These are phyloP conservation scores for Eragrostis curvula DNA, from an alignment of 176 grass and related monocot species.

Conservation along the genomic window DNA sequence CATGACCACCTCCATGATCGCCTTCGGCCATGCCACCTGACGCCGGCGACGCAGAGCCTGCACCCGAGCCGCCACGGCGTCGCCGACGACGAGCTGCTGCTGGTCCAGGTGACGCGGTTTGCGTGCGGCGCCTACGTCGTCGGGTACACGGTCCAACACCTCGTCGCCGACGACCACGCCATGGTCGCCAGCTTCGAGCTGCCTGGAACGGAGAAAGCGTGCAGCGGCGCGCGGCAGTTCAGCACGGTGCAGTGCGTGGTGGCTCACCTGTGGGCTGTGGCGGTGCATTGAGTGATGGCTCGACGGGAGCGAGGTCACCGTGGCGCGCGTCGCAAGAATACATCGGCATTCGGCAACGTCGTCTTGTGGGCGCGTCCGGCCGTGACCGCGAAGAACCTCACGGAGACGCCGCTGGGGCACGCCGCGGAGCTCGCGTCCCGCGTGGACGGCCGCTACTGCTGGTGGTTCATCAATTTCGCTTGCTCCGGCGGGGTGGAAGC, in stretches of 20 bases:
- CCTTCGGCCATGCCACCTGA: too few species aligned
- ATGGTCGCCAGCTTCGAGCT: background rate
- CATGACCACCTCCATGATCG: too few species aligned
- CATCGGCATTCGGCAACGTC: conserved; percentile 6
- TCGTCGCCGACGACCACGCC: background rate
- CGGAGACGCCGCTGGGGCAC: background rate
- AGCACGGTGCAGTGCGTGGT: too few species aligned
- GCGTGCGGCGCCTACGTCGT: background rate
- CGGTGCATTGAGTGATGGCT: background rate
- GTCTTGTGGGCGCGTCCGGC: conserved; percentile 12
- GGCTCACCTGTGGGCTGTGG: too few species aligned
- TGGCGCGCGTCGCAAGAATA: background rate
- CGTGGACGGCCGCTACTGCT: conserved; percentile 25
- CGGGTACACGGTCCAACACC: background rate
- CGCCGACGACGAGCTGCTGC: too few species aligned
- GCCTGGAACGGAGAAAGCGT: too few species aligned
- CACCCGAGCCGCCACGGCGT: too few species aligned
- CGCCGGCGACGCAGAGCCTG: too few species aligned
- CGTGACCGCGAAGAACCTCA: background rate
- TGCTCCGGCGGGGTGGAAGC: conserved; percentile 42
- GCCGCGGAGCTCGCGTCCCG: background rate
- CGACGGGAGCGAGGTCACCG: background rate
- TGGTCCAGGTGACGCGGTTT: conserved; percentile 28
- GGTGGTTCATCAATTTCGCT: conserved; percentile 21
- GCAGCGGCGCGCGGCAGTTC: too few species aligned